These are phyloP conservation scores for Aspergillus brunneoviolaceus DNA, from an alignment of 2,329 filamentous ascomycete genomes.

Conservation along the genomic window DNA sequence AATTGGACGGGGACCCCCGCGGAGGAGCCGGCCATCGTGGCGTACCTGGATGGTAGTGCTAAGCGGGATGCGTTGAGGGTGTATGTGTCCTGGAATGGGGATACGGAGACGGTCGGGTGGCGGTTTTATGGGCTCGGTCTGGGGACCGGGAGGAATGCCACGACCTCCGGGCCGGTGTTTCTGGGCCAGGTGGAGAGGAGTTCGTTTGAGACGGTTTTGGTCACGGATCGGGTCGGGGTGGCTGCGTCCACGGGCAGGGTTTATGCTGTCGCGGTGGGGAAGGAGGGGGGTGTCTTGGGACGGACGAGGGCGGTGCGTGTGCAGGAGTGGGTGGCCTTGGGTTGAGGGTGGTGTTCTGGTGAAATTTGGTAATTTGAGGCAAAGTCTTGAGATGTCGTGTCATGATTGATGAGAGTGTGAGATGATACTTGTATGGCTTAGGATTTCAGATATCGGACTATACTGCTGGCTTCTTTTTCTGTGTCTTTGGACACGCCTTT, in stretches of 20 bases:
- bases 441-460: too few species aligned
- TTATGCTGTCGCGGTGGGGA: background rate
- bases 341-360: background rate
- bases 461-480: too few species aligned
- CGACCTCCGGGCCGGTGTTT: background rate
- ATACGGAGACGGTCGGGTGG: conserved; percentile 51
- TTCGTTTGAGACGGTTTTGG: background rate
- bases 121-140: conserved; percentile 43
- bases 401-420: too few species aligned
- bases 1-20: conserved; percentile 42
- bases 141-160: background rate
- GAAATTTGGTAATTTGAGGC: too few species aligned
- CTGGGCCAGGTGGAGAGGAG: background rate
- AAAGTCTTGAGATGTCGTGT: too few species aligned
- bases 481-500: background rate
- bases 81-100: conserved; percentile 59
- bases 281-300: background rate
- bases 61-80: conserved; percentile 15
- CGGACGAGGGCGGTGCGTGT: background rate
- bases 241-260: background rate
- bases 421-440: too few species aligned
- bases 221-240: background rate
- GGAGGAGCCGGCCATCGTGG: conserved; percentile 39
- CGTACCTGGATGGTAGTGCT: conserved; percentile 22
- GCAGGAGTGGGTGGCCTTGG: background rate